Percentiles rank a stretch among this genome's conserved stretches.
phyloP scores from a whole-genome alignment of 495 filamentous ascomycete genomes.

The Aspergillus homomorphus region DNA sequence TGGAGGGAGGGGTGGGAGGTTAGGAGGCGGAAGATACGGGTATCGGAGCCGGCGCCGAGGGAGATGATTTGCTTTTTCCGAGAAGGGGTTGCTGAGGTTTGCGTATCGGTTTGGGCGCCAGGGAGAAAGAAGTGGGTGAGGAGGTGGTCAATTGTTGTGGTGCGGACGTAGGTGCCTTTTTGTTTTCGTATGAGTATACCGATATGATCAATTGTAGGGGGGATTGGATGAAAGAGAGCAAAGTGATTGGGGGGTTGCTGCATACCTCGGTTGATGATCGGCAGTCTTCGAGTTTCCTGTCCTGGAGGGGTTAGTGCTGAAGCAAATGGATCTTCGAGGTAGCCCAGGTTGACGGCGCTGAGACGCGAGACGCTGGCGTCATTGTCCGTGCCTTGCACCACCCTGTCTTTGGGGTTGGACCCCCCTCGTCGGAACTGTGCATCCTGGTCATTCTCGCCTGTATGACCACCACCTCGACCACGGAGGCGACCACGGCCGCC shows the following conservation, averaged over 20 bases:
- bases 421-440: constrained; percentile 22
- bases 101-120: constrained; percentile 5
- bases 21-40: constrained; percentile 67
- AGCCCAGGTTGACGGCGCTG: constrained; percentile 85
- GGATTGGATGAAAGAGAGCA: too few species aligned
- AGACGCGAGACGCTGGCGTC: constrained; percentile 86
- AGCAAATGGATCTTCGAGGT: constrained; percentile 80
- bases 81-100: neutral
- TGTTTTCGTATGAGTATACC: neutral
- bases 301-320: constrained; percentile 55
- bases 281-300: constrained; percentile 56
- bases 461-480: constrained; percentile 36
- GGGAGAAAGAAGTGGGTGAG: constrained; percentile 64
- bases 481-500: constrained; percentile 42
- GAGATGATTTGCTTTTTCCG: constrained; percentile 78
- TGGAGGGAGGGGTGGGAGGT: constrained; percentile 39
- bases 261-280: constrained; percentile 90
- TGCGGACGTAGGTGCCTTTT: constrained; percentile 89
- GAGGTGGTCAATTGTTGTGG: constrained; percentile 78
- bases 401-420: constrained; percentile 41
- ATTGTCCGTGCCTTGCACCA: constrained; percentile 85
- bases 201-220: neutral
- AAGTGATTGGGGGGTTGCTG: too few species aligned
- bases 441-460: constrained; percentile 1
- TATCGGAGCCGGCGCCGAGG: constrained; percentile 91